These are phyloP conservation scores for Cladophialophora bantiana DNA, from an alignment of 2,329 filamentous ascomycete genomes.

Conservation along the genomic window DNA sequence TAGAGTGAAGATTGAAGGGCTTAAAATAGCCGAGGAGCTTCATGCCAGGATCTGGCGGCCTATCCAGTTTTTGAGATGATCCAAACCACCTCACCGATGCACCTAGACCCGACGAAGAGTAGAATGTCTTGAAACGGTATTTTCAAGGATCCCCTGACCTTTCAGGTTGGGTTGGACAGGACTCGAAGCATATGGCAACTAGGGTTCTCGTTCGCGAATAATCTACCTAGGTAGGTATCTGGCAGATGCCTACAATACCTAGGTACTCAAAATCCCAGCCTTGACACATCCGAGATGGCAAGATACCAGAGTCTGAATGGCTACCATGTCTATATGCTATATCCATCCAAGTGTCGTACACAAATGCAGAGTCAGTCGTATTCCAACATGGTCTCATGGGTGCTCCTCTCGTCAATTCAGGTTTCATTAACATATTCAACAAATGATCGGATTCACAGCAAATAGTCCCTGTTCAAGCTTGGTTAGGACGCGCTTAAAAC, in stretches of 20 bases:
- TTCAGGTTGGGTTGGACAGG: no score
- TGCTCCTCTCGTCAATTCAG: not conserved
- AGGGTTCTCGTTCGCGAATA: no score
- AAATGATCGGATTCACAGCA: slow-evolving; percentile 31
- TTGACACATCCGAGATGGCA: not conserved
- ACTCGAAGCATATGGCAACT: no score
- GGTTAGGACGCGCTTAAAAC: not conserved
- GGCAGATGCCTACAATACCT: no score
- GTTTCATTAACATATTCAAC: slow-evolving; percentile 16
- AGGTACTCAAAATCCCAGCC: not conserved
- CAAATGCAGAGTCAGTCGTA: not conserved
- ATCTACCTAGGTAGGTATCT: no score
- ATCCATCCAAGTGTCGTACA: slow-evolving; percentile 7
- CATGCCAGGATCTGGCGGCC: no score
- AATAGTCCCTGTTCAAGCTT: slow-evolving; percentile 19
- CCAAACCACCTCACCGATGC: no score
- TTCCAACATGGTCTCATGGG: not conserved
- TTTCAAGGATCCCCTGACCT: no score
- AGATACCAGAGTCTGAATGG: not conserved
- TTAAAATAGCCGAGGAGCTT: no score
- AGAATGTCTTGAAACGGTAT: not conserved
- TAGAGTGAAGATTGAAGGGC: no score
- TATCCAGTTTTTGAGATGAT: no score
- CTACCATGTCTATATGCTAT: not conserved
- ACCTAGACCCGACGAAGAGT: no score